phyloP scores from a whole-genome alignment of 1,284 basidiomycete species.

The Caloboletus inedulis region DNA sequence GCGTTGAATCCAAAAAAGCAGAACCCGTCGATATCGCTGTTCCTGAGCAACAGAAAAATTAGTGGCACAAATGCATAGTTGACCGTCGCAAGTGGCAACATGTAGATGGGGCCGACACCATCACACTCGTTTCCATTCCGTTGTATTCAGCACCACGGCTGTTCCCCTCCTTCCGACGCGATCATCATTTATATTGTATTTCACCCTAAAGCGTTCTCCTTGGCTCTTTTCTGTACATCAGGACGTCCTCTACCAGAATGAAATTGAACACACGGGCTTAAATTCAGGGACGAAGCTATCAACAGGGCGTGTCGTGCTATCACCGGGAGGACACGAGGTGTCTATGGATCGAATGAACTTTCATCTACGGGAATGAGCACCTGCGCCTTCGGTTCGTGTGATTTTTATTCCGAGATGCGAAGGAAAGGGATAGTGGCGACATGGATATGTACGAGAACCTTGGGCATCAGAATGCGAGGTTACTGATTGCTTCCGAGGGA shows the following conservation, averaged over 20 bases:
- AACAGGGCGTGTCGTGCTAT: too few species aligned
- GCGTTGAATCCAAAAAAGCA: constrained; percentile 6
- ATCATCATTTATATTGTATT: constrained; percentile 19
- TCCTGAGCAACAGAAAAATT: constrained; percentile 4
- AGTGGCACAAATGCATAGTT: background rate
- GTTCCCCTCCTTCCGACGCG: constrained; percentile 1
- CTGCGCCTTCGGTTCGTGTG: background rate
- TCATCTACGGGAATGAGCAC: background rate
- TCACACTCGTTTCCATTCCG: constrained; percentile 8
- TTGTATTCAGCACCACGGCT: constrained; percentile 4
- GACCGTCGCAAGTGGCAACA: background rate
- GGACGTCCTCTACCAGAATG: constrained; percentile 1
- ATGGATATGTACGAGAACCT: background rate
- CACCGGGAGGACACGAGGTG: background rate
- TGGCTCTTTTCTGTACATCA: constrained; percentile 20
- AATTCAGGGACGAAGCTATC: too few species aligned
- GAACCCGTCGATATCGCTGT: background rate
- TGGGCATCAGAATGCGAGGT: background rate
- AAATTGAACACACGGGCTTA: background rate
- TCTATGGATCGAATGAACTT: background rate
- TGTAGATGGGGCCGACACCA: background rate
- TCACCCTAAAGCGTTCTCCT: background rate
- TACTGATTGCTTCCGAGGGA: background rate
- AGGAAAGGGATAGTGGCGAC: background rate
- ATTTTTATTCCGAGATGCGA: background rate